Percentiles rank a stretch among this genome's conserved stretches.
Conservation (phyloP, 257 asterid species). For the Euphrasia confusa region DNA sequence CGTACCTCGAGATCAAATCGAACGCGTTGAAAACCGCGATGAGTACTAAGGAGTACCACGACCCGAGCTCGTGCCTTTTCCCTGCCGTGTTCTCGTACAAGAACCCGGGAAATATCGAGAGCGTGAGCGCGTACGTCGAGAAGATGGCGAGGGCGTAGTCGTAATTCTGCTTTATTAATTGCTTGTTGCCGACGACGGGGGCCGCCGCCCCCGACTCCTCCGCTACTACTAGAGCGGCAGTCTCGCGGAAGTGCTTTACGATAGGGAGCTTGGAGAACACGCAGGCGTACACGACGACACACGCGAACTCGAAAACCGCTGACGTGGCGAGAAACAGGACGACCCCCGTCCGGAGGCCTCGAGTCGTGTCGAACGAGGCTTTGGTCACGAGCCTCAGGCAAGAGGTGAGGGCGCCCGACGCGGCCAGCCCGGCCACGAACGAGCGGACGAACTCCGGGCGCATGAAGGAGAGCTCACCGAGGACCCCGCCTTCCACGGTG, state of each 20-base stretch:
- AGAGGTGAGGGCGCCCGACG: neutral
- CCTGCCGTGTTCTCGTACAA: slow-evolving; percentile 65
- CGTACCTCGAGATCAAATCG: slow-evolving; percentile 48
- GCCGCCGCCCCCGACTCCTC: slow-evolving; percentile 37
- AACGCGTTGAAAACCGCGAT: slow-evolving; percentile 56
- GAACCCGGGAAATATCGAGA: slow-evolving; percentile 72
- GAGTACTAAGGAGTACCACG: slow-evolving; percentile 53
- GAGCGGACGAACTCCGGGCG: neutral
- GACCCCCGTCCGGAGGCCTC: neutral
- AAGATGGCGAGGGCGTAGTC: slow-evolving; percentile 49
- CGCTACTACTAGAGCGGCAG: slow-evolving; percentile 64
- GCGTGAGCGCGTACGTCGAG: slow-evolving; percentile 46
- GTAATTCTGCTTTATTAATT: slow-evolving; percentile 38
- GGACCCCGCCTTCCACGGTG: neutral
- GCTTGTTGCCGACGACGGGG: slow-evolving; percentile 33
- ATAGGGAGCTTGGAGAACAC: slow-evolving; percentile 53
- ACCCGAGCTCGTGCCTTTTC: slow-evolving; percentile 45
- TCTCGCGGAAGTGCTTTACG: slow-evolving; percentile 50
- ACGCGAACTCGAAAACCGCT: slow-evolving; percentile 49
- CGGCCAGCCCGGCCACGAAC: neutral
- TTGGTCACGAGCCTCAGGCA: neutral
- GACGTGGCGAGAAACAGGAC: slow-evolving; percentile 53
- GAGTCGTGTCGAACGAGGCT: neutral
- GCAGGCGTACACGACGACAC: slow-evolving; percentile 52
- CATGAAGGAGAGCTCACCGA: neutral